These are phyloP conservation scores for Fusarium compactum DNA, from an alignment of 2,329 filamentous ascomycete species.

Conservation along the genomic window DNA sequence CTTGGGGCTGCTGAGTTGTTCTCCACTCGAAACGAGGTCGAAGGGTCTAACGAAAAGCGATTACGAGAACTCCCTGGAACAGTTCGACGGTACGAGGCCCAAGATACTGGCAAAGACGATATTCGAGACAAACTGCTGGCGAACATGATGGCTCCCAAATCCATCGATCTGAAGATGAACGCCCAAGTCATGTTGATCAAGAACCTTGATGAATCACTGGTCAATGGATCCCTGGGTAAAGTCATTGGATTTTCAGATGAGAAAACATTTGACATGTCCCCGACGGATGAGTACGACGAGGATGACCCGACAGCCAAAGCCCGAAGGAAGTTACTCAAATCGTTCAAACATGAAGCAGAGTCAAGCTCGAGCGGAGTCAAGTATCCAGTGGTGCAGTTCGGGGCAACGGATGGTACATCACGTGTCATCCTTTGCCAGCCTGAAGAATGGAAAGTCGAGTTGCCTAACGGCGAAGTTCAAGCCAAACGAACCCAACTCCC, in stretches of 20 bases:
- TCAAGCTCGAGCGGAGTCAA: conserved; percentile 64
- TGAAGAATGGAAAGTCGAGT: conserved; percentile 95
- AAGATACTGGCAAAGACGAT: conserved; percentile 79
- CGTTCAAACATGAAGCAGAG: conserved; percentile 58
- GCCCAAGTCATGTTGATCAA: conserved; percentile 99
- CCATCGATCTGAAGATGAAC: conserved; percentile 85
- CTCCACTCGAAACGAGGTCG: conserved; percentile 90
- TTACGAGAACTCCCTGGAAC: conserved; percentile 79
- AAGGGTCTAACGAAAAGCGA: conserved; percentile 82
- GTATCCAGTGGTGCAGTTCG: conserved; percentile 89
- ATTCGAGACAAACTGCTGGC: conserved; percentile 81
- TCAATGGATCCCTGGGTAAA: conserved; percentile 93
- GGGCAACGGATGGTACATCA: conserved; percentile 76
- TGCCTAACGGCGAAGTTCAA: conserved; percentile 94
- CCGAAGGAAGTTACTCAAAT: conserved; percentile 67
- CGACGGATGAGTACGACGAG: conserved; percentile 57
- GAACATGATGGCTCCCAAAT: conserved; percentile 93
- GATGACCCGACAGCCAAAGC: conserved; percentile 60
- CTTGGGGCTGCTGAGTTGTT: conserved; percentile 86
- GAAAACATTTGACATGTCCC: conserved; percentile 54
- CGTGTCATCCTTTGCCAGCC: conserved; percentile 79
- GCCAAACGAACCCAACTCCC: conserved; percentile 86
- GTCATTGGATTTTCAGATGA: conserved; percentile 66
- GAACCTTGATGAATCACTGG: conserved; percentile 92
- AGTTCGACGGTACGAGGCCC: conserved; percentile 75